phyloP scores from a whole-genome alignment of 805 yeast genomes.

The Metschnikowia bowlesiae region DNA sequence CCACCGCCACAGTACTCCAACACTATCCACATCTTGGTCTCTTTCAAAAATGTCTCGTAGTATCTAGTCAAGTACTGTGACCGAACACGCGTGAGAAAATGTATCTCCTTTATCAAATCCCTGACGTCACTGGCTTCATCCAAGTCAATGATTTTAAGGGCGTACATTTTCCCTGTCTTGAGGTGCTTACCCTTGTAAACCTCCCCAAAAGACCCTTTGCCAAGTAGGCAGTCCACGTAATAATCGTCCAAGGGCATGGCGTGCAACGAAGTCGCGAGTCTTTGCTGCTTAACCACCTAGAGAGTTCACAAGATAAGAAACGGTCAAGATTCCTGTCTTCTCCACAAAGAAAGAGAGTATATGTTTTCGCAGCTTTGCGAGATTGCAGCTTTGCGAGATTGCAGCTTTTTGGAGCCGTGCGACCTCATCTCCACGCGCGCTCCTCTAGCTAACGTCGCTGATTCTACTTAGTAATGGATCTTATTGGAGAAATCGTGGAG shows the following conservation, averaged over 20 bases:
- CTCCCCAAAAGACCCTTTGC: constrained; percentile 84
- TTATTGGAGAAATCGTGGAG: constrained; percentile 71
- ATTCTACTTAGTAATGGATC: constrained; percentile 44
- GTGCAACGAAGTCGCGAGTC: background rate
- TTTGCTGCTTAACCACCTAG: background rate
- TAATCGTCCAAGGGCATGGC: constrained; percentile 16
- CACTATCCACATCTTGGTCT: constrained; percentile 74
- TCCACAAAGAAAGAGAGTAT: constrained; percentile 1
- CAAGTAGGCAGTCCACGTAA: constrained; percentile 35
- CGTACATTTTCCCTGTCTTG: constrained; percentile 48
- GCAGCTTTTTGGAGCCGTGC: background rate
- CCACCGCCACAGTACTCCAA: constrained; percentile 98
- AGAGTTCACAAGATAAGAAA: background rate
- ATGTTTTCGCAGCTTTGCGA: constrained; percentile 4
- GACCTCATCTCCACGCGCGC: constrained; percentile 3
- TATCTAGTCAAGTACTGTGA: constrained; percentile 57
- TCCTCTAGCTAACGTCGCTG: background rate
- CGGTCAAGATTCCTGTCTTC: background rate
- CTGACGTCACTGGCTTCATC: constrained; percentile 73
- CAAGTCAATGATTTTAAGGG: constrained; percentile 80
- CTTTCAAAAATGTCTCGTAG: constrained; percentile 58
- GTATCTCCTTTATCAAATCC: constrained; percentile 70
- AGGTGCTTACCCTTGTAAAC: constrained; percentile 56
- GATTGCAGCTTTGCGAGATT: constrained; percentile 4
- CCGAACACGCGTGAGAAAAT: constrained; percentile 41